These are phyloP conservation scores for Ramaria sp. DNA, from an alignment of 768 basidiomycete genomes.

Conservation along the genomic window DNA sequence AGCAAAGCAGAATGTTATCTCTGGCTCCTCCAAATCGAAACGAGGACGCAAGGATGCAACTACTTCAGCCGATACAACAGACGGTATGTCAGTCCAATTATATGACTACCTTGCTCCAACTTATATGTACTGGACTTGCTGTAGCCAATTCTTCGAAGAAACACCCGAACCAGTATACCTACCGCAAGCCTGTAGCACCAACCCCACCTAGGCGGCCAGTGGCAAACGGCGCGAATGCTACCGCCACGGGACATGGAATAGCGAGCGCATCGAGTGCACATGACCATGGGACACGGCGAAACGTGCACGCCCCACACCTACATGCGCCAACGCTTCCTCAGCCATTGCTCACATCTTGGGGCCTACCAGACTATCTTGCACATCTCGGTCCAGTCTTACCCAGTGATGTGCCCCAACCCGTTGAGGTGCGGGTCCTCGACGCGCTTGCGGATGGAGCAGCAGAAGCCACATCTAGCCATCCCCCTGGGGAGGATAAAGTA, in stretches of 20 bases:
- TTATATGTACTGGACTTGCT: background rate
- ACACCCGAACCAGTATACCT: slow-evolving; percentile 39
- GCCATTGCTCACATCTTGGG: slow-evolving; percentile 76
- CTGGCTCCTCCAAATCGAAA: background rate
- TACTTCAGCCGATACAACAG: background rate
- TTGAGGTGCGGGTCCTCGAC: slow-evolving; percentile 43
- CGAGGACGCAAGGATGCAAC: slow-evolving; percentile 2
- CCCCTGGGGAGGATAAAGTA: slow-evolving; percentile 25
- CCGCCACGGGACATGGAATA: slow-evolving; percentile 18
- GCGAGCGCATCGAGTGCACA: slow-evolving; percentile 15
- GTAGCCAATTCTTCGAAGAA: slow-evolving; percentile 16
- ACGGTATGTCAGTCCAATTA: background rate
- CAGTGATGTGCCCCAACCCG: slow-evolving; percentile 57
- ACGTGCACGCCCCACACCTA: slow-evolving; percentile 20
- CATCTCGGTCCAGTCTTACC: slow-evolving; percentile 82
- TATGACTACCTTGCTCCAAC: background rate
- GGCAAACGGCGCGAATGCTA: slow-evolving; percentile 17
- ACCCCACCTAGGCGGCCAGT: slow-evolving; percentile 21
- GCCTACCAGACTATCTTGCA: slow-evolving; percentile 84
- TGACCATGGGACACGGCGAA: slow-evolving; percentile 41
- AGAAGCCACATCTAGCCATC: background rate
- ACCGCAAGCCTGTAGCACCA: slow-evolving; percentile 18
- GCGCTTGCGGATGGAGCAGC: slow-evolving; percentile 18
- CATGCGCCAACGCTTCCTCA: slow-evolving; percentile 73
- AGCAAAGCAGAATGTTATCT: background rate